phyloP scores from a whole-genome alignment of 768 basidiomycete genomes.

The Ramaria rubella region DNA sequence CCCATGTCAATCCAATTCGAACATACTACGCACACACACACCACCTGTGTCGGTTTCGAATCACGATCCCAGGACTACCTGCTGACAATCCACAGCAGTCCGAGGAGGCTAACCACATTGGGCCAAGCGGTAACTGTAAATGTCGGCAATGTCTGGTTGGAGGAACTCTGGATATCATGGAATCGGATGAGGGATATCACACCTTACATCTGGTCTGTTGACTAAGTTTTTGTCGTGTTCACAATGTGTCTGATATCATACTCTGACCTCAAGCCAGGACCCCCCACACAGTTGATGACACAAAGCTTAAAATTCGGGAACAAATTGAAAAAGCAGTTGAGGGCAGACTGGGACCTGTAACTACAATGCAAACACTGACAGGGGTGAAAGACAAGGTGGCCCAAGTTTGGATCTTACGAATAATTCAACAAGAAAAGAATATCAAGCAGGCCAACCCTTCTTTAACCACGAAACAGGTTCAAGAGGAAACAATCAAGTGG shows the following conservation, averaged over 20 bases:
- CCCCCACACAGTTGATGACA: not conserved
- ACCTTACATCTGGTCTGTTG: not conserved
- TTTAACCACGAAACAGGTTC: not conserved
- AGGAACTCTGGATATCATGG: constrained; percentile 6
- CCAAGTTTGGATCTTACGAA: constrained; percentile 30
- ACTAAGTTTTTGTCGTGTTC: constrained; percentile 1
- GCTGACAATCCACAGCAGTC: constrained; percentile 19
- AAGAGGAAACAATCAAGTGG: not conserved
- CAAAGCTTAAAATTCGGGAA: not conserved
- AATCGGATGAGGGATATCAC: constrained; percentile 9
- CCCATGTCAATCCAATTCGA: constrained; percentile 4
- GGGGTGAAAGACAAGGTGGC: constrained; percentile 32
- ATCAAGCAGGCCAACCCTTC: not conserved
- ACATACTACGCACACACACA: constrained; percentile 9
- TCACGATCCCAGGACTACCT: constrained; percentile 7
- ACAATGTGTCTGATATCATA: constrained; percentile 7
- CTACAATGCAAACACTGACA: constrained; percentile 16
- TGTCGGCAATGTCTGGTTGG: constrained; percentile 15
- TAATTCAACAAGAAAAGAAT: not conserved
- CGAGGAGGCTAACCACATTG: constrained; percentile 13
- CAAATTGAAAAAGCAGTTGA: not conserved
- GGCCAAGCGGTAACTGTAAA: too few relatives aligned
- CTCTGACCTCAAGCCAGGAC: constrained; percentile 6
- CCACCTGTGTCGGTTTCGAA: constrained; percentile 2
- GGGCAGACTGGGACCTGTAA: not conserved